Evolutionary conservation across 768 basidiomycete genomes (phyloP).

Genomic region (Mycena polygramma): DNA sequence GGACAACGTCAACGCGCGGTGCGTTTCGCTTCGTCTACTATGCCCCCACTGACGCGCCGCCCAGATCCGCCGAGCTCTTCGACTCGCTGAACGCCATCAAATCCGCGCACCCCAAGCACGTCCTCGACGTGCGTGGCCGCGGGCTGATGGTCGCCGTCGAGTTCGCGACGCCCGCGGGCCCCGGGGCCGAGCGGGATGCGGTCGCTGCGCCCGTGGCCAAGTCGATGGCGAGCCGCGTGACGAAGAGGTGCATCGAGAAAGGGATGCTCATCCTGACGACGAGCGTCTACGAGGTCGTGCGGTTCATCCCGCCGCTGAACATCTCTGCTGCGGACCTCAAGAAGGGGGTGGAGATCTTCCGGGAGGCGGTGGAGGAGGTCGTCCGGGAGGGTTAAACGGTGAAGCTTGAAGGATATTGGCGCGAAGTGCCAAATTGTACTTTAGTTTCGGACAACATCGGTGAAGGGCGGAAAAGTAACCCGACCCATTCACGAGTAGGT

Average conservation of each 20-base stretch:
- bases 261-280: conserved; percentile 92
- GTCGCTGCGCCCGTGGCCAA: conserved; percentile 52
- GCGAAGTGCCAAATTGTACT: not conserved
- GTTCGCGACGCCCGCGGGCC: conserved; percentile 74
- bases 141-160: conserved; percentile 93
- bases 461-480: no score
- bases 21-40: conserved; percentile 26
- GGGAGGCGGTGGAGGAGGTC: conserved; percentile 78
- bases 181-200: conserved; percentile 61
- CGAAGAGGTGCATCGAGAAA: conserved; percentile 86
- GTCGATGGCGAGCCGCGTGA: conserved; percentile 75
- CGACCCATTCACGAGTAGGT: no score
- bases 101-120: conserved; percentile 66
- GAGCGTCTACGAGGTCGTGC: conserved; percentile 86
- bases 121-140: conserved; percentile 89
- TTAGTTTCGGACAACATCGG: not conserved
- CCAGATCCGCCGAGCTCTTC: conserved; percentile 82
- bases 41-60: conserved; percentile 1
- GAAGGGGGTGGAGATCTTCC: conserved; percentile 76
- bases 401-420: conserved; percentile 4
- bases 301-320: conserved; percentile 95
- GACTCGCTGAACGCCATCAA: conserved; percentile 67
- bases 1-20: conserved; percentile 83
- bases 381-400: conserved; percentile 58
- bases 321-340: conserved; percentile 80